Conservation (phyloP, 2,329 filamentous ascomycete species). For the Coniochaeta sp. region DNA sequence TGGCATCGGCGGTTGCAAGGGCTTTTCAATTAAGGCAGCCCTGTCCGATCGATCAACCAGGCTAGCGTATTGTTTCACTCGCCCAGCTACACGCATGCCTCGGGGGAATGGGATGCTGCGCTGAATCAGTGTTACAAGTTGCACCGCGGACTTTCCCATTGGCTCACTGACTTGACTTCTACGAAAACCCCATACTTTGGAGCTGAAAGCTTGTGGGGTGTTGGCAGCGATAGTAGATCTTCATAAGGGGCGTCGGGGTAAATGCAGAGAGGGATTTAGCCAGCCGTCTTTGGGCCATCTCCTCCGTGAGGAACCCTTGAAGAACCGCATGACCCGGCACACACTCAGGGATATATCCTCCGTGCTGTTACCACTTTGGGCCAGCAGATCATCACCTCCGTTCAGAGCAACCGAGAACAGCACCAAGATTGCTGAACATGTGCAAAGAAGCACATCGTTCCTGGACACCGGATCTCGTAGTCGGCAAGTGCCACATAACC, state of each 20-base stretch:
- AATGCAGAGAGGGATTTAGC: slow-evolving; percentile 2
- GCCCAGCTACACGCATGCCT: too few relatives aligned
- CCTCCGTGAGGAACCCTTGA: neutral
- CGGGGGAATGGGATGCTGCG: too few relatives aligned
- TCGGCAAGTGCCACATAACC: neutral
- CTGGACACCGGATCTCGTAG: neutral
- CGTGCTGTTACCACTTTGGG: neutral
- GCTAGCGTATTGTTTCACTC: too few relatives aligned
- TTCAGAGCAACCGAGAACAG: neutral
- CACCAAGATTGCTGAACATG: neutral
- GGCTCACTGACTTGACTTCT: too few relatives aligned
- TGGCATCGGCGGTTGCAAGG: too few relatives aligned
- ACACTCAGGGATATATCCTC: neutral
- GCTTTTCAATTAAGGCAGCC: too few relatives aligned
- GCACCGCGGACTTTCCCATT: too few relatives aligned
- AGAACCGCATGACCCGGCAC: neutral
- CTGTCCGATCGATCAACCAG: too few relatives aligned
- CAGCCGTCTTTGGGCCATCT: neutral
- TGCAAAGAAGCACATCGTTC: neutral
- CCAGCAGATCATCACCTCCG: neutral
- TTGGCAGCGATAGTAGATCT: neutral
- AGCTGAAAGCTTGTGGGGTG: too few relatives aligned
- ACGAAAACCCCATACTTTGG: too few relatives aligned
- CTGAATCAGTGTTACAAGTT: too few relatives aligned
- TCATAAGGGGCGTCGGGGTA: slow-evolving; percentile 1